These are phyloP conservation scores for Voacanga thouarsii DNA, from an alignment of 257 asterid species.

Conservation along the genomic window DNA sequence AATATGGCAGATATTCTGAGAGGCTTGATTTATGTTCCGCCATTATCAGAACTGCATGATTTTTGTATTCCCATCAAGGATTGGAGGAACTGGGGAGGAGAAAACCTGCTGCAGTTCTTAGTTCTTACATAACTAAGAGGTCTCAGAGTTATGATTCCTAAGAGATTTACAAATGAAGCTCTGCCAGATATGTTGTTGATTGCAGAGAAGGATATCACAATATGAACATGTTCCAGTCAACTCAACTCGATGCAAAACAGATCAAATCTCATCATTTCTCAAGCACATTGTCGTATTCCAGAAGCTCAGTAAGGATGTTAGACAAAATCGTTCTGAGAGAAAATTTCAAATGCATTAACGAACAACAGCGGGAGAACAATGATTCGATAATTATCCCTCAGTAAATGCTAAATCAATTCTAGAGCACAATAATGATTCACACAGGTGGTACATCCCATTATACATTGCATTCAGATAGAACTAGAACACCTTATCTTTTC, in stretches of 20 bases:
- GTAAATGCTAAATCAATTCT: background rate
- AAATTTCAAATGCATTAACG: background rate
- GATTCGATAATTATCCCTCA: background rate
- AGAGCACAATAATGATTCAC: background rate
- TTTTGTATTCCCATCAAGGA: too few species aligned
- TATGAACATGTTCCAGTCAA: background rate
- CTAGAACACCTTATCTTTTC: background rate
- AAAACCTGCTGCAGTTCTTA: too few species aligned
- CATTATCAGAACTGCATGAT: too few species aligned
- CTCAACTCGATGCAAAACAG: background rate
- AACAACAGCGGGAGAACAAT: background rate
- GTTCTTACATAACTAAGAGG: too few species aligned
- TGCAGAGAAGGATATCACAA: too few species aligned
- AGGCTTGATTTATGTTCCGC: too few species aligned
- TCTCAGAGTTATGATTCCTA: too few species aligned
- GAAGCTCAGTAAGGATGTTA: too few species aligned
- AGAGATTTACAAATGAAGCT: too few species aligned
- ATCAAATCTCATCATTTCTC: background rate
- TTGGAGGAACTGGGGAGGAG: too few species aligned
- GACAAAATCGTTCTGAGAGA: background rate
- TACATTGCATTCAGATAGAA: background rate
- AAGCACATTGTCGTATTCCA: background rate
- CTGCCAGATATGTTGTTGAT: background rate
- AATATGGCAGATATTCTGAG: too few species aligned
- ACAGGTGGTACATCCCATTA: background rate